Evolutionary conservation across 2,329 filamentous ascomycete species (phyloP).

Genomic region (Pseudogymnoascus sp.): DNA sequence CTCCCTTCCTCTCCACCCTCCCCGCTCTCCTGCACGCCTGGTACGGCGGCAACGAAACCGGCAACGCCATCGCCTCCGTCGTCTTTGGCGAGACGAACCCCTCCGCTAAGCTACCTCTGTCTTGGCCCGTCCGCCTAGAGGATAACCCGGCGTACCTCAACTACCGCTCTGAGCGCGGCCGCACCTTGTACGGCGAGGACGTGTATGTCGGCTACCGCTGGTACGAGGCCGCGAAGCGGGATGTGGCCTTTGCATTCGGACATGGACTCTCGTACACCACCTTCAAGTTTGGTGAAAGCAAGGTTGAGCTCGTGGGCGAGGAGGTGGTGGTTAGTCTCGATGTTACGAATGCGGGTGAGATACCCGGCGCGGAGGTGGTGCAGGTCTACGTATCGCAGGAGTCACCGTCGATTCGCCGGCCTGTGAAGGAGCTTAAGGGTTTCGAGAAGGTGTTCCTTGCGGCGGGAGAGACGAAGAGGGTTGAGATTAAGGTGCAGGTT

Average conservation of each 20-base stretch:
- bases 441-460: conserved; percentile 37
- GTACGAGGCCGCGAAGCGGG: conserved; percentile 63
- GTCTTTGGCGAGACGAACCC: conserved; percentile 69
- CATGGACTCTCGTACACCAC: conserved; percentile 72
- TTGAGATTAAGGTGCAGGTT: conserved; percentile 28
- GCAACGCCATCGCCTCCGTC: conserved; percentile 72
- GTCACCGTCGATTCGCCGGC: conserved; percentile 28
- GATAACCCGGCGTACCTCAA: conserved; percentile 73
- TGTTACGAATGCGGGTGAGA: conserved; percentile 35
- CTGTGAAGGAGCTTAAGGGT: conserved; percentile 38
- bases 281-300: conserved; percentile 50
- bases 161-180: conserved; percentile 61
- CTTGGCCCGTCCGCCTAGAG: conserved; percentile 59
- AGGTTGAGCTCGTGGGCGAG: conserved; percentile 37
- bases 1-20: conserved; percentile 51
- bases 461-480: conserved; percentile 29
- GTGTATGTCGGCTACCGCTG: conserved; percentile 75
- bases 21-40: conserved; percentile 65
- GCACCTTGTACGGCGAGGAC: conserved; percentile 71
- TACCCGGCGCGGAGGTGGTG: conserved; percentile 29
- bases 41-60: conserved; percentile 83
- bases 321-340: conserved; percentile 41
- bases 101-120: conserved; percentile 66
- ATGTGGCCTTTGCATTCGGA: conserved; percentile 69
- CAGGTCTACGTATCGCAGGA: conserved; percentile 29